These are phyloP conservation scores for Chaetomium olivaceum DNA, from an alignment of 2,329 filamentous ascomycete species.

Conservation along the genomic window DNA sequence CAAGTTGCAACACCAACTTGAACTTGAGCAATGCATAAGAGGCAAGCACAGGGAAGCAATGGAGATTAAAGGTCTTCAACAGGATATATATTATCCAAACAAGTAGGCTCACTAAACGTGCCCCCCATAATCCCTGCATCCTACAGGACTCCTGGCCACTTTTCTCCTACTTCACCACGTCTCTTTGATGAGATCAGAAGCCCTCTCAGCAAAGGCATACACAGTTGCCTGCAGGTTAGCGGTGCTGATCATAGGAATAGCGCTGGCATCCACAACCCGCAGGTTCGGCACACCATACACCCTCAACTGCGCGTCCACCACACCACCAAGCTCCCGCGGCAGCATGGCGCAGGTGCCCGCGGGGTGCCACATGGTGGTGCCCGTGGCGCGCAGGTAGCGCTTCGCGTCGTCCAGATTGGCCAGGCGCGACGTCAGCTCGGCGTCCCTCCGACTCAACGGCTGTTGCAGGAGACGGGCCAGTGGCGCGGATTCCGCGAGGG, in stretches of 20 bases:
- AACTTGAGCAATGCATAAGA: no score
- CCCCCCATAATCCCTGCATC: no score
- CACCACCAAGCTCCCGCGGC: background rate
- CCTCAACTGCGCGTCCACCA: background rate
- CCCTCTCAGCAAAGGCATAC: background rate
- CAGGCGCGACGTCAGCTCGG: slow-evolving; percentile 26
- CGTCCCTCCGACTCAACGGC: slow-evolving; percentile 25
- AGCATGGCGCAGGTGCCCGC: background rate
- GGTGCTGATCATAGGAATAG: background rate
- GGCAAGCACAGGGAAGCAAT: no score
- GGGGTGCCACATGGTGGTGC: background rate
- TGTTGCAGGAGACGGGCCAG: slow-evolving; percentile 44
- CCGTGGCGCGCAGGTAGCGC: slow-evolving; percentile 35
- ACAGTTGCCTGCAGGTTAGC: background rate
- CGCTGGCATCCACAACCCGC: background rate
- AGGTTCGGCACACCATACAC: background rate
- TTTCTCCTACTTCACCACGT: no score
- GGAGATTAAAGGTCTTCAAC: no score
- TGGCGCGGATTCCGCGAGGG: slow-evolving; percentile 40
- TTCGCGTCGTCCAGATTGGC: slow-evolving; percentile 38
- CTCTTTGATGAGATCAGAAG: background rate
- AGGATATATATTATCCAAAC: no score
- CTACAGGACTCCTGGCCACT: no score
- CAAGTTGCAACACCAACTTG: no score
- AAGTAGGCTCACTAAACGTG: no score